A percentile compares a stretch with the other conserved stretches of the same genome.
Evolutionary conservation across 2,329 filamentous ascomycete species (phyloP).

Genomic region (Diaporthe sp.): DNA sequence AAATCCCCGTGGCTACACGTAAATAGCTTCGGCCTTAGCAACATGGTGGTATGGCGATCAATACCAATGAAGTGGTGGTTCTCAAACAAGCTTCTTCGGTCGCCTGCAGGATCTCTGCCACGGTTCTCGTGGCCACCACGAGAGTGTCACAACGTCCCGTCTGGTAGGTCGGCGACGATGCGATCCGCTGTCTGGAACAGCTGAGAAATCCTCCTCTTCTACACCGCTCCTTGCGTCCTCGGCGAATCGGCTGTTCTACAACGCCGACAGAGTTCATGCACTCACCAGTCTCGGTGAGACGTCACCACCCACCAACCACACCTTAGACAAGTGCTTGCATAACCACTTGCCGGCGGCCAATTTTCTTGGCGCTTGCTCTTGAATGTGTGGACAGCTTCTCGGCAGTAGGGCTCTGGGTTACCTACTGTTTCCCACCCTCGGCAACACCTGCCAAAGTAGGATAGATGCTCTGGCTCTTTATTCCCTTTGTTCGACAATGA

Average conservation of each 20-base stretch:
- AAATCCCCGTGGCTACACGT: neutral
- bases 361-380: neutral
- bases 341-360: neutral
- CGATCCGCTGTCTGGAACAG: neutral
- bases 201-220: neutral
- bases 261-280: slow-evolving; percentile 13
- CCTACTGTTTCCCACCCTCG: neutral
- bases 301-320: slow-evolving; percentile 3
- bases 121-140: neutral
- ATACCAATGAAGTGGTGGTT: slow-evolving; percentile 4
- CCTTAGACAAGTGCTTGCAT: neutral
- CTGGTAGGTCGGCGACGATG: slow-evolving; percentile 12
- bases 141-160: neutral
- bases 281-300: slow-evolving; percentile 18
- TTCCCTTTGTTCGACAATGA: neutral
- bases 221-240: slow-evolving; percentile 10
- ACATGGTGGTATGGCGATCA: neutral
- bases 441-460: neutral
- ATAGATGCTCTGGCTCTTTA: neutral
- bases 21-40: neutral
- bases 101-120: slow-evolving; percentile 25
- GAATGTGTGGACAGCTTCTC: neutral
- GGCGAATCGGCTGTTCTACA: slow-evolving; percentile 6
- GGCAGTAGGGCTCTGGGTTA: neutral
- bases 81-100: neutral